Evolutionary conservation across 352 stramenopile species (phyloP), one percentile per base, ranked within the genome.

Genomic region (Globisporangium mamillatum): DNA sequence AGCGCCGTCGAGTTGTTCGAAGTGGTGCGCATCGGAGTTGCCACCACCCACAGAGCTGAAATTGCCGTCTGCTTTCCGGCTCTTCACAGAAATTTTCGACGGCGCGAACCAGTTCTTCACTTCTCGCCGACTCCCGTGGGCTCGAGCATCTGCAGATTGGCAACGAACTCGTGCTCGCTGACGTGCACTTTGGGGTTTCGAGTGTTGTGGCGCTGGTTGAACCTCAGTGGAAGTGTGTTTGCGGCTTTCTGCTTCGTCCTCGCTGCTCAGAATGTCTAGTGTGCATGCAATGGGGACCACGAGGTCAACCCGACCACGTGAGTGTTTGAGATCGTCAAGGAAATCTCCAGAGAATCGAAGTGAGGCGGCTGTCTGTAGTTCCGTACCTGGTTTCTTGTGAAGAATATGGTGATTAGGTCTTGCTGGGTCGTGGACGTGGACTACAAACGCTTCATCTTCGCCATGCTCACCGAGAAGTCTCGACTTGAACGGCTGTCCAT

Each of bases 71-170:
- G 20, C n/a, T 9, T 59, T 48, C 20, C 25, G 18, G 29, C 29
- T 62, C 56, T 57, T 58, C 52, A 4, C 16, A 32, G n/a, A 18
- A 34, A 20, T 24, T 24, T 55, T 41, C 10, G 64, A 69, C n/a
- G 64, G 64, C 16, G 46, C 6, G 25, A 69, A 69, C 64, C 64
- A 69, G 56, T 64, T 69, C 32, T 58, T 69, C 1, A 38, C 24
- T 20, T 48, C 14, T 9, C 18, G 18, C 0, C 38, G 44, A 10
- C 18, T 12, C n/a, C 29, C 38, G 10, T 53, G n/a, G 9, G 9
- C 18, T 5, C 36, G 41, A 32, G 55, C 5, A 12, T 41, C 55
- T 36, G 64, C 55, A 1, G 64, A 64, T 14, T 64, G 64, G 12
- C 55, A 64, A 29, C 56, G 64, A 44, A 60, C 22, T 14, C 16